Evolutionary conservation across 768 basidiomycete species (phyloP).

Genomic region (Mycena filopes): DNA sequence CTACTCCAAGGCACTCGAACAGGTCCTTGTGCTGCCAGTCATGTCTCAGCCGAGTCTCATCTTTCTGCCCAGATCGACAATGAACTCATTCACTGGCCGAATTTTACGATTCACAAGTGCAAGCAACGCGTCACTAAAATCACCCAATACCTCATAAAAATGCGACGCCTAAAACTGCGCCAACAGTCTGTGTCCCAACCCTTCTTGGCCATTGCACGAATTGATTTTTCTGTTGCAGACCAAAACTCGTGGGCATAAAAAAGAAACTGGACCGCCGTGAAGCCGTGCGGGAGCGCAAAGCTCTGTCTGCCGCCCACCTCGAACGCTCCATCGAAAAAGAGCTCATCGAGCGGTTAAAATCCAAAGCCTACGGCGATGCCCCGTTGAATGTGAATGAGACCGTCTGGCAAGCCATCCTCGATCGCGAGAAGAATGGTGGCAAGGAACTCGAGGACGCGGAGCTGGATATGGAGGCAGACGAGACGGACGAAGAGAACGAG

Average conservation of each 20-base stretch:
- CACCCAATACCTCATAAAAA: conserved; percentile 98
- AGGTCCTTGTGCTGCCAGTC: conserved; percentile 61
- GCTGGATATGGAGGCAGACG: conserved; percentile 63
- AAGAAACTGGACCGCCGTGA: conserved; percentile 97
- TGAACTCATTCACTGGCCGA: conserved; percentile 98
- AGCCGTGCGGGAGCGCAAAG: conserved; percentile 92
- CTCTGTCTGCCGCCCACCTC: conserved; percentile 93
- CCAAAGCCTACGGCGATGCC: conserved; percentile 96
- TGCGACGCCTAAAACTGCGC: conserved; percentile 88
- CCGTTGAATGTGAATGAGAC: conserved; percentile 98
- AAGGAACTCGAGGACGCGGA: conserved; percentile 57
- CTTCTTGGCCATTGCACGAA: background rate
- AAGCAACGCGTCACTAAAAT: conserved; percentile 99
- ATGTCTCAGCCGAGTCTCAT: conserved; percentile 1
- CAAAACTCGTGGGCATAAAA: conserved; percentile 94
- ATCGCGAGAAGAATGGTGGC: conserved; percentile 72
- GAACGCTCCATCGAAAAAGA: conserved; percentile 97
- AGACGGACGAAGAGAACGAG: conserved; percentile 71
- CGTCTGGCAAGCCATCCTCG: conserved; percentile 93
- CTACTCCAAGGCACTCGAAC: conserved; percentile 94
- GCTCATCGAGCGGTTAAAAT: conserved; percentile 93
- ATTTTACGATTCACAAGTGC: conserved; percentile 97
- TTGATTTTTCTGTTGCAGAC: conserved; percentile 56
- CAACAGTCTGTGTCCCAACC: conserved; percentile 71
- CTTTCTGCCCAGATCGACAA: conserved; percentile 78